These are phyloP conservation scores for Ambrosiella xylebori DNA, from an alignment of 2,329 filamentous ascomycete species.

Conservation along the genomic window DNA sequence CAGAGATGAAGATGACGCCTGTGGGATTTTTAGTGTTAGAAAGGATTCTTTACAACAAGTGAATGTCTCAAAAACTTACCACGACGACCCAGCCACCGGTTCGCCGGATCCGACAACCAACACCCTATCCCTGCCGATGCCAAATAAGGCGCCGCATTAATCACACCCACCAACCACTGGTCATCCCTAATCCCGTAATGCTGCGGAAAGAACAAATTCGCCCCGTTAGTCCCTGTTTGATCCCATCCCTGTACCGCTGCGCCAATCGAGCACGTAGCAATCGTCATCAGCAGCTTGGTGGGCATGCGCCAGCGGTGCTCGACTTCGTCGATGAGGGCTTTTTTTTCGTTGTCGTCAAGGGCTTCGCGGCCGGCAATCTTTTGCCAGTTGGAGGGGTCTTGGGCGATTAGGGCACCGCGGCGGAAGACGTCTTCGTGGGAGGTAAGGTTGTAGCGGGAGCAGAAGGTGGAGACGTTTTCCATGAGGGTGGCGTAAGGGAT, in stretches of 20 bases:
- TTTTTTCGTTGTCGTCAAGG: constrained; percentile 22
- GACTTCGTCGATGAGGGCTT: constrained; percentile 25
- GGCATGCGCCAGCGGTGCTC: constrained; percentile 42
- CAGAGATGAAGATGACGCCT: constrained; percentile 44
- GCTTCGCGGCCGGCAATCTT: constrained; percentile 17
- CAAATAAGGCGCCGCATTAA: constrained; percentile 28
- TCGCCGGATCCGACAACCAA: constrained; percentile 42
- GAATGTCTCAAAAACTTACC: constrained; percentile 16
- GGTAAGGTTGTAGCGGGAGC: constrained; percentile 28
- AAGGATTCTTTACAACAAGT: not conserved
- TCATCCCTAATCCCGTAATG: constrained; percentile 24
- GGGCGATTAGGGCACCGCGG: constrained; percentile 23
- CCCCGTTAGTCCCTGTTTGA: constrained; percentile 44
- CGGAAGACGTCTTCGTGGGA: constrained; percentile 29
- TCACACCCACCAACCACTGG: constrained; percentile 24
- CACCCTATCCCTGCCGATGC: constrained; percentile 26
- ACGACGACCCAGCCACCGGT: constrained; percentile 46
- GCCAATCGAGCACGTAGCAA: constrained; percentile 36
- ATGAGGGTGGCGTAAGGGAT: constrained; percentile 36
- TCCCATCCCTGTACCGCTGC: constrained; percentile 46
- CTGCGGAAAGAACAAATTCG: constrained; percentile 41
- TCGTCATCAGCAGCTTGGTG: constrained; percentile 25
- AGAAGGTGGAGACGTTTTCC: constrained; percentile 33
- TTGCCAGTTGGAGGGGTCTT: constrained; percentile 15
- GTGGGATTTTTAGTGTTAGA: not conserved